These are phyloP conservation scores for Picochlorum sp. DNA, from an alignment of 139 green algal genomes.

Conservation along the genomic window DNA sequence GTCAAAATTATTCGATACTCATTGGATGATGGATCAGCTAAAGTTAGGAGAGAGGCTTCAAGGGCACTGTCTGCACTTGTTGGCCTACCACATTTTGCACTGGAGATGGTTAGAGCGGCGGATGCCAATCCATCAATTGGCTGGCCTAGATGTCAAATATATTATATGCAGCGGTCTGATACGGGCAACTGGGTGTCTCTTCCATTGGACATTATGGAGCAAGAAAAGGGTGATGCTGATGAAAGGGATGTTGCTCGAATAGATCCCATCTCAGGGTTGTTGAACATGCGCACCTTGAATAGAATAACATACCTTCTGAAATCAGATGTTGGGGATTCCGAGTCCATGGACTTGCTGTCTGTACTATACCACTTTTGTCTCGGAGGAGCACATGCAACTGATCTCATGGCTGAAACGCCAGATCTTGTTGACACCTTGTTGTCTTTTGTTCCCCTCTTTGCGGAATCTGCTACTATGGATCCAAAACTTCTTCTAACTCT, in stretches of 20 bases:
- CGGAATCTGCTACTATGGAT: no score
- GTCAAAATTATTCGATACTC: slow-evolving; percentile 40
- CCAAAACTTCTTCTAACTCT: no score
- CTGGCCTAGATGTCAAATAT: slow-evolving; percentile 13
- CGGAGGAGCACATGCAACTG: no score
- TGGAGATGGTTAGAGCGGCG: slow-evolving; percentile 20
- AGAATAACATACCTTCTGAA: slow-evolving; percentile 5
- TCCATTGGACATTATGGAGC: no score
- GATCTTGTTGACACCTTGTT: no score
- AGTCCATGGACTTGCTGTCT: background rate
- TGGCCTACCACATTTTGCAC: slow-evolving; percentile 16
- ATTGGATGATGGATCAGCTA: slow-evolving; percentile 40
- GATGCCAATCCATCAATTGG: slow-evolving; percentile 22
- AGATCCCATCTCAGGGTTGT: slow-evolving; percentile 46
- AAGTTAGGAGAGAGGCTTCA: slow-evolving; percentile 38
- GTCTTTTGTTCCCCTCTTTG: no score
- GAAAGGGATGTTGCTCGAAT: slow-evolving; percentile 39
- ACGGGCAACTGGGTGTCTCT: no score
- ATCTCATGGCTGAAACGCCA: no score
- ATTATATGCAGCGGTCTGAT: slow-evolving; percentile 16
- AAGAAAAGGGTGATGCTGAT: slow-evolving; percentile 23
- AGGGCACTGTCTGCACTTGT: slow-evolving; percentile 36
- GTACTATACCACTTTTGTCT: no score
- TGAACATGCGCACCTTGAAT: slow-evolving; percentile 51
- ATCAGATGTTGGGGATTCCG: background rate